Evolutionary conservation across 2,329 filamentous ascomycete species (phyloP).

Genomic region (Aspergillus viridinutans): DNA sequence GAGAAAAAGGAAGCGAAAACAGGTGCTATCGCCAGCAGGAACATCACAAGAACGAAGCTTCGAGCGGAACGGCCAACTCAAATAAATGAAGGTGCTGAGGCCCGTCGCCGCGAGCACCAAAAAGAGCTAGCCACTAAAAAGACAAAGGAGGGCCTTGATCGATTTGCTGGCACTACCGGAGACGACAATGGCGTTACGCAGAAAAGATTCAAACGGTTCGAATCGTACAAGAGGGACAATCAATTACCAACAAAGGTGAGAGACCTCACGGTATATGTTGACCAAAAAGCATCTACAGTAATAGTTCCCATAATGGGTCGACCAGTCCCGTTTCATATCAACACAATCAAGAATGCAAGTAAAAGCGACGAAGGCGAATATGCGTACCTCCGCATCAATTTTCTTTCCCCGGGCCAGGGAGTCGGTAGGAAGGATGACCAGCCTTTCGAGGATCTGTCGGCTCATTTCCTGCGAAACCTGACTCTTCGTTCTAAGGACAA

Average conservation of each 20-base stretch:
- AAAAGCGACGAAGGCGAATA: slow-evolving; percentile 95
- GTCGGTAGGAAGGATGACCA: slow-evolving; percentile 96
- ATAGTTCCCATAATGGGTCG: slow-evolving; percentile 96
- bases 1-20: slow-evolving; percentile 76
- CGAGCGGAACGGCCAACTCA: slow-evolving; percentile 87
- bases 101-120: slow-evolving; percentile 82
- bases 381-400: slow-evolving; percentile 92
- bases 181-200: slow-evolving; percentile 85
- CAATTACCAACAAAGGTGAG: slow-evolving; percentile 79
- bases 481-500: slow-evolving; percentile 92
- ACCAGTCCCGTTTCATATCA: slow-evolving; percentile 95
- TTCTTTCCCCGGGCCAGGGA: slow-evolving; percentile 93
- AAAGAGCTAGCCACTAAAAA: slow-evolving; percentile 85
- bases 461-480: slow-evolving; percentile 91
- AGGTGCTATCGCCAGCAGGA: slow-evolving; percentile 85
- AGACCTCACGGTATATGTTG: slow-evolving; percentile 84
- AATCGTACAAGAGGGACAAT: slow-evolving; percentile 97
- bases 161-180: slow-evolving; percentile 80
- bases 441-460: slow-evolving; percentile 92
- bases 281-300: slow-evolving; percentile 83
- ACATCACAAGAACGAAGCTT: slow-evolving; percentile 89
- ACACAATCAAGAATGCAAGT: slow-evolving; percentile 97
- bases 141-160: slow-evolving; percentile 77
- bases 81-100: slow-evolving; percentile 84
- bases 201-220: slow-evolving; percentile 98